Base-by-base conservation (phyloP, 805 yeast species). In the Ogataea methylovora region DNA sequence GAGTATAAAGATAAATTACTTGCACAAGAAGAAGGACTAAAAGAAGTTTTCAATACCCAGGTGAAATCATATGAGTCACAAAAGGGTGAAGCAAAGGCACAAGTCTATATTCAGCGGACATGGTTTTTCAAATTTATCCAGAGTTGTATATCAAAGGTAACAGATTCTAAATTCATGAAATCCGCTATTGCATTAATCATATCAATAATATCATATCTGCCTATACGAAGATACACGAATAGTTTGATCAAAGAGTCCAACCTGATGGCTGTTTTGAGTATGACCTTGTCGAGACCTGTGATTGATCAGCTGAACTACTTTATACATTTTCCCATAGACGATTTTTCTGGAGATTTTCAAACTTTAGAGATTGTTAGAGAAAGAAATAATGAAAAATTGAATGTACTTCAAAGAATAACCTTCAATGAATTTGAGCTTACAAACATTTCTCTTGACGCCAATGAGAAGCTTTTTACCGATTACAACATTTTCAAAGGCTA, bases 261-360 rank as follows among this genome's bases (percentile, higher is more conserved):
- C 30, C 45, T 61, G 17, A n/a, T 47, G 6, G 42, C 54, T 2
- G 27, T 21, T 7, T 15, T 36, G 4, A n/a, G 20, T 3, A 3
- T 15, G 33, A 8, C 10, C 51, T n/a, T n/a, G n/a, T n/a, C n/a
- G n/a, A n/a, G n/a, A n/a, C n/a, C n/a, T n/a, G n/a, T 26, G n/a
- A 20, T 31, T 26, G 39, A 28, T 2, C 27, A 48, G 1, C 35
- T 61, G 5, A 40, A 43, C 8, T 51, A 54, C 29, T 58, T 49
- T 25, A 25, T 59, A 4, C 37, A 52, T 27, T 67, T 58, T 40
- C 73, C 73, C 4, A 45, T 70, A 13, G 59, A 68, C 39, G 74
- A 68, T 29, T 53, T 59, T 27, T 43, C 64, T 1, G 71, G 70
- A 8, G 48, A 42, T 12, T 28, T 45, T 6, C 34, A 52, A 5